Base-by-base conservation (phyloP, 495 filamentous ascomycete genomes). In the Massariosphaeria phaeospora region DNA sequence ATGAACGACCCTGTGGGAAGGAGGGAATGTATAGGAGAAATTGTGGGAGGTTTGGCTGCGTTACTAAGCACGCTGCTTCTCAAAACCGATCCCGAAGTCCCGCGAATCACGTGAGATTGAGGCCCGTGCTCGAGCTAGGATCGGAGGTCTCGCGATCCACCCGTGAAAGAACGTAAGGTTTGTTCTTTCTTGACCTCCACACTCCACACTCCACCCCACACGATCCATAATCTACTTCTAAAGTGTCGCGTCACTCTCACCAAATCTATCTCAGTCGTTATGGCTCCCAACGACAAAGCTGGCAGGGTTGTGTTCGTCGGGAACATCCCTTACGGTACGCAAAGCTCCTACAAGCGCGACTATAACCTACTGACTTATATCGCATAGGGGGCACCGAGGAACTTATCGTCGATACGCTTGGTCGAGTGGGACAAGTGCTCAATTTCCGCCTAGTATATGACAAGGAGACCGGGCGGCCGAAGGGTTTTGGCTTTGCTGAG, bases 401-500 rank as follows among this genome's bases (percentile, higher is more conserved):
- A 65, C 86, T 93, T 66, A 94, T 98, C 56, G 84, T 82, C 56
- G 85, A 95, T 52, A 91, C 93, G 51, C 91, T 96, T 69, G 86
- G 84, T 63, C 81, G 82, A 26, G 90, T 85, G 40, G 93, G 93
- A 11, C 84, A 86, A 48, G 91, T 96, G 0, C 71, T 91, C n/a
- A 89, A 85, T 64, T 97, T 98, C 69, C 83, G 93, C 27, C 76
- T 98, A 12, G 90, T 97, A 61, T 93, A 95, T 73, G 95, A 98
- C 71, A 85, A 86, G 8, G 91, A 97, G 60, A 97, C 91, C 0
- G 93, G 94, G 2, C 82, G 87, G 36, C 93, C 93, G 0, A 97
- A 96, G 69, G 93, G 93, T 11, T 98, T 95, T 65, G 93, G 93
- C 20, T 98, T 98, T 63, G 88, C 89, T 34, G 91, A 97, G 62